Percentiles rank a stretch among this genome's conserved stretches.
Evolutionary conservation across 192 early-diverging fungal species (phyloP).

Genomic region (Coemansia sp.): DNA sequence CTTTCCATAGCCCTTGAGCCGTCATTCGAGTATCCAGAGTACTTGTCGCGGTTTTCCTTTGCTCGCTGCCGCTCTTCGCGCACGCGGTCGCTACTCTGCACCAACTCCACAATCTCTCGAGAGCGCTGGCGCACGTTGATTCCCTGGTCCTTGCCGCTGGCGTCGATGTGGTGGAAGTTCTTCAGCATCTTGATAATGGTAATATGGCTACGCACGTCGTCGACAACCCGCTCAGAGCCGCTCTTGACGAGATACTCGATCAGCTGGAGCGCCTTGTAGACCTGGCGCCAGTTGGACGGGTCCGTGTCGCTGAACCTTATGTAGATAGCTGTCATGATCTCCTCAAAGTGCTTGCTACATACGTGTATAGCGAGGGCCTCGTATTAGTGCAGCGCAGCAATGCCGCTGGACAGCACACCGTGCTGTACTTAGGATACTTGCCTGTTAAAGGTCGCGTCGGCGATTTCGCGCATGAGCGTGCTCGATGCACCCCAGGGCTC

Average conservation of each 20-base stretch:
- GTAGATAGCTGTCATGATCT: conserved; percentile 94
- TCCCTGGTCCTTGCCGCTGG: conserved; percentile 95
- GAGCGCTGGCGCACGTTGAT: conserved; percentile 87
- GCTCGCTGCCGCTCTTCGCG: conserved; percentile 87
- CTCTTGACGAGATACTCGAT: conserved; percentile 95
- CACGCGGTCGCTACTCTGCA: conserved; percentile 74
- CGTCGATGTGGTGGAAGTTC: conserved; percentile 87
- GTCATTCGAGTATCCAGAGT: conserved; percentile 69
- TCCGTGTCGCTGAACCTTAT: conserved; percentile 81
- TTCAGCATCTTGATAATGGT: conserved; percentile 85
- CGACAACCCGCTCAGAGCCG: conserved; percentile 89
- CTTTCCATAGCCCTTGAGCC: conserved; percentile 14
- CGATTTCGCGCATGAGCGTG: conserved; percentile 91
- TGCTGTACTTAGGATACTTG: conserved; percentile 26
- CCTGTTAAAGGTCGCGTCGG: conserved; percentile 82
- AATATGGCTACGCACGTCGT: conserved; percentile 78
- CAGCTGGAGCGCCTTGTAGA: conserved; percentile 94
- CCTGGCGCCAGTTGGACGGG: conserved; percentile 83
- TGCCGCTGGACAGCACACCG: neutral
- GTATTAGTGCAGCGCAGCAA: neutral
- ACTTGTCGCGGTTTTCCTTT: conserved; percentile 85
- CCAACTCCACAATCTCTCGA: conserved; percentile 83
- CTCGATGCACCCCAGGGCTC: conserved; percentile 95
- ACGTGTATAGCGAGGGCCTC: neutral
- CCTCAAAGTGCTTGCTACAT: conserved; percentile 81